These are phyloP conservation scores for Posidonia oceanica DNA, from an alignment of 116 monocot species.

Conservation along the genomic window DNA sequence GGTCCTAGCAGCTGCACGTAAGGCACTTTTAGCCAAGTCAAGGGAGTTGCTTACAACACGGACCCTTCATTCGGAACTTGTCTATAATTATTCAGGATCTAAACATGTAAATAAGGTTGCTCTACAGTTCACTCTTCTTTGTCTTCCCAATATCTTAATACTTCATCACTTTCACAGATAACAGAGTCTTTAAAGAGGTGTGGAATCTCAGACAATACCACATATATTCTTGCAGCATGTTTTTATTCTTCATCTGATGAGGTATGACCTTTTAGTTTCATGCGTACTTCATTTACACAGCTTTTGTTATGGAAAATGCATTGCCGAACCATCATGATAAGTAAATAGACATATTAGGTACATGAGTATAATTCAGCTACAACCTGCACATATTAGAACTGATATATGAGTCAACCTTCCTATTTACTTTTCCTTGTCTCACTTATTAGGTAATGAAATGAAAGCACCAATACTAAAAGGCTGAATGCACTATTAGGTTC, in stretches of 20 bases:
- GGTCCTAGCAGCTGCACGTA: slow-evolving; percentile 75
- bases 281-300: neutral
- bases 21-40: slow-evolving; percentile 58
- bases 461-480: too few species aligned
- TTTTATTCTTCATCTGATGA: slow-evolving; percentile 62
- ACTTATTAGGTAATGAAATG: too few species aligned
- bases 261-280: slow-evolving; percentile 14
- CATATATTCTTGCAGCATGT: slow-evolving; percentile 80
- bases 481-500: too few species aligned
- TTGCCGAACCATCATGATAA: neutral
- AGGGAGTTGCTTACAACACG: slow-evolving; percentile 68
- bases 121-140: neutral
- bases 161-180: slow-evolving; percentile 32
- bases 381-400: too few species aligned
- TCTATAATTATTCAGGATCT: slow-evolving; percentile 87
- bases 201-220: slow-evolving; percentile 75
- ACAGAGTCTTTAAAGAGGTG: slow-evolving; percentile 86
- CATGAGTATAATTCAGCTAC: too few species aligned
- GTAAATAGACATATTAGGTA: too few species aligned
- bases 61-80: slow-evolving; percentile 81
- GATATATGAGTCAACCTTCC: too few species aligned
- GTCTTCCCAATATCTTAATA: neutral
- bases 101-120: slow-evolving; percentile 53
- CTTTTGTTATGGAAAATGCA: neutral
- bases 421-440: too few species aligned